Evolutionary conservation across 352 stramenopile genomes (phyloP), one percentile per base, ranked within the genome.

Genomic region (Globisporangium acanthophoron): DNA sequence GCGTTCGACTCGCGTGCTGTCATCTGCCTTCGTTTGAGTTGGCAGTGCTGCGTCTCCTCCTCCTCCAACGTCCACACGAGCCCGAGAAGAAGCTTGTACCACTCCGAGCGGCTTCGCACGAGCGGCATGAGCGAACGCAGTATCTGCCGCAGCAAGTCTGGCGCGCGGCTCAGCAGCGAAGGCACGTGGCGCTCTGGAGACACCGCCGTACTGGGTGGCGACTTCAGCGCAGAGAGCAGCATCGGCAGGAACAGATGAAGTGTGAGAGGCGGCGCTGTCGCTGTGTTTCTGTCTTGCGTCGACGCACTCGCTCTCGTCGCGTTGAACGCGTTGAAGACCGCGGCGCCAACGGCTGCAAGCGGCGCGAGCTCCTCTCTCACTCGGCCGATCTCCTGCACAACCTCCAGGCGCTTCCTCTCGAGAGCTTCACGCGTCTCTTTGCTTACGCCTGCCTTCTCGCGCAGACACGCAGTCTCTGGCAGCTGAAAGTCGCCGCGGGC

Each of bases 311-410:
- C 29, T 9, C 37, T 37, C 11, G 33, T 54, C 1, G 20, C 20
- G 37, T 84, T 87, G 52, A 85, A 71, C 12, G 66, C 56, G 27
- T 69, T 85, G 50, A 79, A 84, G 12, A 85, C 61, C 1, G 67
- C 67, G 18, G 65, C 66, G 39, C 73, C 77, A 1, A 72, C 50
- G 3, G 59, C 63, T 6, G 77, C 71, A 0, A 74, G 60, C 20
- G 16, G 56, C 37, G 13, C 50, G 20, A 62, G 61, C 43, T 53
- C 71, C 43, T 53, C 71, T 49, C 57, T 60, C 13, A 54, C 64
- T 33, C 27, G 49, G 13, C 41, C 51, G 33, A 49, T 67, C 43
- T 61, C 54, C 3, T 58, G 57, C 13, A 47, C 39, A 16, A 78
- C 52, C 2, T 70, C 65, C 0, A 49, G 12, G 5, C 59, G 49